Conservation (phyloP, 2,329 filamentous ascomycete species). For the Phoma sp. region DNA sequence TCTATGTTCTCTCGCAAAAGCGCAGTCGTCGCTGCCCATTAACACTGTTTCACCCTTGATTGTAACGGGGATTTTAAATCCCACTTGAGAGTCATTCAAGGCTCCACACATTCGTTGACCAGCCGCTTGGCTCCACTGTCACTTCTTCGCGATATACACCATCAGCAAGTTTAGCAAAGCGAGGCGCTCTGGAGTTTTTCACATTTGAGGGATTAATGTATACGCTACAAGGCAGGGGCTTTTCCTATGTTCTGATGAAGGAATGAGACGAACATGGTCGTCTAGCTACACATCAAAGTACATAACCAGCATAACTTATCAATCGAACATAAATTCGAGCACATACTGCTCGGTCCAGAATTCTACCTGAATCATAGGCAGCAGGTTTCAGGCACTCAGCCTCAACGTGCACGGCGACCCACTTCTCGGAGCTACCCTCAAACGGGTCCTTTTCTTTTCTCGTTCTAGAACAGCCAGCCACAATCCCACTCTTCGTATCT, state of each 20-base stretch:
- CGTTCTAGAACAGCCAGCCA: slow-evolving; percentile 15
- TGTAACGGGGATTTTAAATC: background rate
- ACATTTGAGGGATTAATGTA: background rate
- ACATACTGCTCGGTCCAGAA: slow-evolving; percentile 1
- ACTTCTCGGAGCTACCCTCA: slow-evolving; percentile 3
- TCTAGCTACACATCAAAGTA: background rate
- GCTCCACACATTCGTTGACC: background rate
- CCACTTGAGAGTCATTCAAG: background rate
- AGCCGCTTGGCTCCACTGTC: slow-evolving; percentile 4
- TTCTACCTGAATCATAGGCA: slow-evolving; percentile 2
- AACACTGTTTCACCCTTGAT: background rate
- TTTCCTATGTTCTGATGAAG: slow-evolving; percentile 6
- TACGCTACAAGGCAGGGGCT: background rate
- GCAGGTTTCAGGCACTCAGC: slow-evolving; percentile 10
- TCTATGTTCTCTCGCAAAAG: slow-evolving; percentile 18
- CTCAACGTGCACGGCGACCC: slow-evolving; percentile 10
- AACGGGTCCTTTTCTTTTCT: slow-evolving; percentile 9
- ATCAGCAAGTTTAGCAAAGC: slow-evolving; percentile 13
- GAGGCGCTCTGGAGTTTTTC: slow-evolving; percentile 10
- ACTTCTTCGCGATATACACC: slow-evolving; percentile 7
- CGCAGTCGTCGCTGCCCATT: slow-evolving; percentile 18
- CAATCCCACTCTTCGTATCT: slow-evolving; percentile 1
- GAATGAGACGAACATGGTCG: background rate
- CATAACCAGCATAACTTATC: background rate
- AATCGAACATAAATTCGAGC: slow-evolving; percentile 2